Percentiles rank a stretch among this genome's conserved stretches.
Conservation (phyloP, 371 early-diverging fungal genomes). For the Syncephalis fuscata region DNA sequence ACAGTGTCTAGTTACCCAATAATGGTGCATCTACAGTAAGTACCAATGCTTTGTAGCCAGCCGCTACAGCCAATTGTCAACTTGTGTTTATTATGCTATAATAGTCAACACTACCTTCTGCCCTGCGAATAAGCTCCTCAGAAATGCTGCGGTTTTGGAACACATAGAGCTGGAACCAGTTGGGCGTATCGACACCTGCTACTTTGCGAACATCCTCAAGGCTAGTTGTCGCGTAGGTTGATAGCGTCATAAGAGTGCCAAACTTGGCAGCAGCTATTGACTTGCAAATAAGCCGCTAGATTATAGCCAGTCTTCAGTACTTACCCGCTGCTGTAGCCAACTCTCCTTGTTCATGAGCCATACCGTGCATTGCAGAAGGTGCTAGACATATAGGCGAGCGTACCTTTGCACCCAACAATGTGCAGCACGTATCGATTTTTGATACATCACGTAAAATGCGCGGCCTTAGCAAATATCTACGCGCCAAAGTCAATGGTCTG, state of each 20-base stretch:
- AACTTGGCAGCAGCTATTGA: conserved; percentile 25
- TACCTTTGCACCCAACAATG: conserved; percentile 36
- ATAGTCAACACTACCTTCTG: too few species aligned
- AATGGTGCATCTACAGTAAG: conserved; percentile 89
- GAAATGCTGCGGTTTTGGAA: conserved; percentile 62
- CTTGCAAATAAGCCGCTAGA: conserved; percentile 53
- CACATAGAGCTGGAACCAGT: conserved; percentile 76
- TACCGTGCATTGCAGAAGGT: conserved; percentile 35
- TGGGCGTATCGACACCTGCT: conserved; percentile 16
- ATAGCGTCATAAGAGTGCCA: too few species aligned
- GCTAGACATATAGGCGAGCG: conserved; percentile 32
- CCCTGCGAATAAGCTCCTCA: conserved; percentile 51
- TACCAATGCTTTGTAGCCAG: conserved; percentile 72
- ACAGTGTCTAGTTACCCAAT: conserved; percentile 56
- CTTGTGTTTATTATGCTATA: too few species aligned
- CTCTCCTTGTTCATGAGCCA: background rate
- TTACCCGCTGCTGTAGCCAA: background rate
- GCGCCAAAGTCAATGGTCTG: too few species aligned
- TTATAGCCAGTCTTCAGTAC: conserved; percentile 60
- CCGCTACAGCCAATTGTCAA: conserved; percentile 8
- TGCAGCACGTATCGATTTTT: conserved; percentile 35
- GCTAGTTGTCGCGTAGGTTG: conserved; percentile 10
- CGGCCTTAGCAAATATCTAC: conserved; percentile 20
- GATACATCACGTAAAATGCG: conserved; percentile 61
- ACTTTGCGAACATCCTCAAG: conserved; percentile 38